phyloP scores from a whole-genome alignment of 208 protist genomes.

The Balamuthia mandrillaris region DNA sequence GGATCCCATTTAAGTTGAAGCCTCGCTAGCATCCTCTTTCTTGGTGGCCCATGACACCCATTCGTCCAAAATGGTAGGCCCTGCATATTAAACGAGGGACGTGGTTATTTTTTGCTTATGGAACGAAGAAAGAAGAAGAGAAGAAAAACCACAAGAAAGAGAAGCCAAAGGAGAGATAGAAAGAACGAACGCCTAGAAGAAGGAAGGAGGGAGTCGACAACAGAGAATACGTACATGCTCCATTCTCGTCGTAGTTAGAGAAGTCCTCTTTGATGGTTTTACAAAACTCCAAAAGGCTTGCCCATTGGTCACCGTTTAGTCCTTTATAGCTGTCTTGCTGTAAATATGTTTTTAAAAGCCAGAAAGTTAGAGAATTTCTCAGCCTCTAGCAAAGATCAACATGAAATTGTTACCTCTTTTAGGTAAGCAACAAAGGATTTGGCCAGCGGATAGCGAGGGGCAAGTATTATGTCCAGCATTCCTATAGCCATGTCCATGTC shows the following conservation, averaged over 20 bases:
- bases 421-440: constrained; percentile 21
- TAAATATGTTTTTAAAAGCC: background rate
- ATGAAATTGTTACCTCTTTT: background rate
- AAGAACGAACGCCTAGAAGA: background rate
- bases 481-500: constrained; percentile 24
- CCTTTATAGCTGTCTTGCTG: constrained; percentile 36
- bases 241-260: constrained; percentile 39
- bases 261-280: constrained; percentile 27
- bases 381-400: background rate
- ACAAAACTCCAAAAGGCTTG: constrained; percentile 37
- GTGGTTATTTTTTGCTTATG: too few relatives aligned
- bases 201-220: background rate
- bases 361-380: background rate
- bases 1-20: too few relatives aligned
- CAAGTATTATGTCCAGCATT: background rate
- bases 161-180: background rate
- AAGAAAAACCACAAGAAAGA: background rate
- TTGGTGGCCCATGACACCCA: constrained; percentile 27
- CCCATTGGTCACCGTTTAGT: constrained; percentile 33
- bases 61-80: constrained; percentile 36
- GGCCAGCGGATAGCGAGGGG: background rate
- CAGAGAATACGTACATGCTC: constrained; percentile 10
- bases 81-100: too few relatives aligned
- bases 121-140: background rate
- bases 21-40: too few relatives aligned